These are phyloP conservation scores for Aspergillus homomorphus DNA, from an alignment of 495 filamentous ascomycete genomes.

Conservation along the genomic window DNA sequence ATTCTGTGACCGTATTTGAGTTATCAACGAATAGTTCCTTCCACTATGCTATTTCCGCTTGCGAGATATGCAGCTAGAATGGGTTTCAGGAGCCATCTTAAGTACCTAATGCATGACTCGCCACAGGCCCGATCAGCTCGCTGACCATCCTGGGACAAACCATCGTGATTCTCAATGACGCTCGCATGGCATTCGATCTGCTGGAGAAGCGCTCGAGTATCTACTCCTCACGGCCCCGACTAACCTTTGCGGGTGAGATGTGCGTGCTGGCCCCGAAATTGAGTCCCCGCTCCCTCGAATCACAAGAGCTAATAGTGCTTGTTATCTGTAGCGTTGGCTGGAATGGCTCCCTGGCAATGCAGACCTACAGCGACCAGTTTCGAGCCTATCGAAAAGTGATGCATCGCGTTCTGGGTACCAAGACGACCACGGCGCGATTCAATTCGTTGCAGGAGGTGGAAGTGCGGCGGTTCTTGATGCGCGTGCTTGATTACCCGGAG, in stretches of 20 bases:
- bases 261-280: neutral
- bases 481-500: constrained; percentile 36
- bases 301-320: neutral
- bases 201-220: constrained; percentile 41
- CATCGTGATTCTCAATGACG: constrained; percentile 45
- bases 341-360: constrained; percentile 31
- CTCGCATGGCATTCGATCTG: constrained; percentile 37
- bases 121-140: constrained; percentile 45
- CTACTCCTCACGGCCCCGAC: constrained; percentile 36
- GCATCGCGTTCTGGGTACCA: constrained; percentile 24
- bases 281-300: neutral
- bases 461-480: constrained; percentile 38
- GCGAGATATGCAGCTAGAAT: too few species aligned
- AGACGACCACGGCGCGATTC: constrained; percentile 31
- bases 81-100: too few species aligned
- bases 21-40: too few species aligned
- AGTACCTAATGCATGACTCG: neutral
- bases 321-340: constrained; percentile 25
- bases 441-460: constrained; percentile 39
- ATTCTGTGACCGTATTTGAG: neutral
- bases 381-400: constrained; percentile 38
- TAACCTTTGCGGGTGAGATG: constrained; percentile 26
- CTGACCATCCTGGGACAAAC: constrained; percentile 44
- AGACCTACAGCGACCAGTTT: constrained; percentile 34
- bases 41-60: too few species aligned